Evolutionary conservation across 2,329 filamentous ascomycete genomes (phyloP), one percentile per base, ranked within the genome.

Genomic region (Geosmithia morbida): DNA sequence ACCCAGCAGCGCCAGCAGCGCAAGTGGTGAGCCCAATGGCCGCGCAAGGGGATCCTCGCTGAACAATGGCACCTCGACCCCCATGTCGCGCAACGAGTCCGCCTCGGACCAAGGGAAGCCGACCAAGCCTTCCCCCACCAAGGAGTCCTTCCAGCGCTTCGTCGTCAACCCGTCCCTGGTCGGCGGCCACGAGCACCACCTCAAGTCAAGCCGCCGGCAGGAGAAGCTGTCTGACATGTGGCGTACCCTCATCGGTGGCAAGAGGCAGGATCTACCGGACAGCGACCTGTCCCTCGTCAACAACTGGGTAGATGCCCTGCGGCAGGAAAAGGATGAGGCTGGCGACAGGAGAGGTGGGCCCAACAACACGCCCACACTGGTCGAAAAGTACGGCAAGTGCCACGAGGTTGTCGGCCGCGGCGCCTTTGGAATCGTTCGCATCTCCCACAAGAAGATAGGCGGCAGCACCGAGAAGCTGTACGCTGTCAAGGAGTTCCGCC

Each of bases 321-420:
- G 88, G 61, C 84, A 79, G 54, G 89, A 96, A 63, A 88, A 87
- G 62, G 87, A 94, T 50, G 82, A 94, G 61, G 82, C 86, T 50
- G 78, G 76, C 40, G 87, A 94, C 56, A 87, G 83, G 67, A 92
- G 83, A 61, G 79, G 78, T 20, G 83, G 83, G 1, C 77, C 83
- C 7, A 85, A 83, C 58, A 74, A 85, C 16, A 80, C 79, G 18
- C 59, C 62, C 3, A 88, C 88, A 1, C 71, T 98, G 45, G 86
- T 92, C 1, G 87, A 97, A 60, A 97, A 97, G 63, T 98, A 98
- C 61, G 92, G 92, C 56, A 97, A 97, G 67, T 97, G 92, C 61
- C 90, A 97, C 61, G 92, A 98, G 63, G 81, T 98, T 33, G 87
- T 98, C 20, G 92, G 92, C 18, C 87, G 90, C 39, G 92, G 92